phyloP scores from a whole-genome alignment of 2,329 filamentous ascomycete species.

The Phialemonium atrogriseum region DNA sequence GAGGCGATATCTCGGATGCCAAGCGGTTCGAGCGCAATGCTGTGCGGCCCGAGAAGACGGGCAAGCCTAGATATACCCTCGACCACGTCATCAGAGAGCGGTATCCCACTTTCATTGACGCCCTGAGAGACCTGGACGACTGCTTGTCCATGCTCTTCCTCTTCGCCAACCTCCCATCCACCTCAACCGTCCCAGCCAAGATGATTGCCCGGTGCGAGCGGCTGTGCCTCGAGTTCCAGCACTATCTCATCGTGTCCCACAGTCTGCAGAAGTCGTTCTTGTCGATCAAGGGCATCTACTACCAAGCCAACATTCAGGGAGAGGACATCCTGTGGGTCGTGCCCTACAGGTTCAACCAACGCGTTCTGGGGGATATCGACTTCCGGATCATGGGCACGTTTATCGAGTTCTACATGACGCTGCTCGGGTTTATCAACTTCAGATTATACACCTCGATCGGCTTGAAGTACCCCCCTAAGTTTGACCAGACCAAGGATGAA shows the following conservation, averaged over 20 bases:
- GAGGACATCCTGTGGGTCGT: constrained; percentile 97
- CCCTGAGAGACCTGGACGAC: constrained; percentile 90
- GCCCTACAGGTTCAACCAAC: constrained; percentile 96
- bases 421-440: constrained; percentile 95
- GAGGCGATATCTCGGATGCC: constrained; percentile 85
- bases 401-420: constrained; percentile 95
- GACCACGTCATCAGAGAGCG: constrained; percentile 97
- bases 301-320: constrained; percentile 93
- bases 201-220: constrained; percentile 93
- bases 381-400: constrained; percentile 99
- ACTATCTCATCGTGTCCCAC: constrained; percentile 90
- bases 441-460: constrained; percentile 85
- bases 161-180: constrained; percentile 92
- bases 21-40: constrained; percentile 81
- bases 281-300: constrained; percentile 99
- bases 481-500: constrained; percentile 80
- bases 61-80: constrained; percentile 81
- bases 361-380: constrained; percentile 87
- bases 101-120: constrained; percentile 94
- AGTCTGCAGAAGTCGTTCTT: constrained; percentile 93
- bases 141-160: constrained; percentile 95
- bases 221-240: constrained; percentile 90
- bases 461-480: constrained; percentile 91
- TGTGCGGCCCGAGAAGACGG: constrained; percentile 78
- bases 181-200: constrained; percentile 81